Evolutionary conservation across 345 rosid genomes (phyloP), one percentile per base, ranked within the genome.

Genomic region (Camelina laxa): DNA sequence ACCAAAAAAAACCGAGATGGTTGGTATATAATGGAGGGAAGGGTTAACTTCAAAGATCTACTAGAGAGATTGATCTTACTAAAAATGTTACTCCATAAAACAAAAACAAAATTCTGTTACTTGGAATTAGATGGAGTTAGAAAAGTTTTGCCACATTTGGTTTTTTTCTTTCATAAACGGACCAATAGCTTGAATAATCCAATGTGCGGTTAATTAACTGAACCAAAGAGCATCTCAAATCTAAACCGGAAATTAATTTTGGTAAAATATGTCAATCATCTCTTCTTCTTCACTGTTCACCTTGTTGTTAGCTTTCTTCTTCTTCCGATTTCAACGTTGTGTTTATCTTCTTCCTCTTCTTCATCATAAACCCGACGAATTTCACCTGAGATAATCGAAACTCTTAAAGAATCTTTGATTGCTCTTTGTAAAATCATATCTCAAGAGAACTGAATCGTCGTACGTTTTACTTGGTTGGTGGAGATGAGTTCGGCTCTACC

Each of bases 401-500:
- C 1, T 2, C 1, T 12, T 27, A 15, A 9, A 49, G 27, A 48
- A 27, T 19, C 3, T 22, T 44, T 15, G 9, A 42, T 42, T 42
- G 4, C 6, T 21, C 35, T 61, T 19, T 7, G 50, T 60, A 20
- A 39, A 20, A 60, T 6, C 50, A 19, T 49, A 31, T 11, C 12
- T 15, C n/a, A 2, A 45, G 24, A 15, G 8, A 67, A 50, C 3
- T 14, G 47, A 17, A 13, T 6, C 24, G 4, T 27, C 22, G 33
- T 47, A 54, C 7, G 31, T 27, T 33, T 33, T 33, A 33, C 36
- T 6, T 33, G 59, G 33, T 6, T 33, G 59, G 45, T 51, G 60
- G 60, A 51, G 65, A 86, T 86, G 90, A 80, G 80, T 74, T 54
- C 78, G 57, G 36, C 80, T 36, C 65, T 82, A 21, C 80, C 85